Conservation (phyloP, 2,329 filamentous ascomycete species). For the Penicillium sp. region DNA sequence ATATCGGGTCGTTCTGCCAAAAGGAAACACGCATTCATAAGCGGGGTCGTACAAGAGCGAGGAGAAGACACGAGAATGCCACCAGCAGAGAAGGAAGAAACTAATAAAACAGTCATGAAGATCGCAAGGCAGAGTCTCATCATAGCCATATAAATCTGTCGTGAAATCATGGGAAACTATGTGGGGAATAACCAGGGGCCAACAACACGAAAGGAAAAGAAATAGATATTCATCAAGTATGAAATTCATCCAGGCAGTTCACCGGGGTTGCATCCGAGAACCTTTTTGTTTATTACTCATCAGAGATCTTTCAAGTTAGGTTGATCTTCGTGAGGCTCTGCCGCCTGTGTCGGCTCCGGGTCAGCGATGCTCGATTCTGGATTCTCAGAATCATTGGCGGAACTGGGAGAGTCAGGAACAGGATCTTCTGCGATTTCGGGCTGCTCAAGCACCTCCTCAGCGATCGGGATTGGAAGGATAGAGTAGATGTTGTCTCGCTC, state of each 20-base stretch:
- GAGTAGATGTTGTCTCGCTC: background rate
- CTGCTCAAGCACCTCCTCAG: background rate
- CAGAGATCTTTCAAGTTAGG: background rate
- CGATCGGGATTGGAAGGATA: background rate
- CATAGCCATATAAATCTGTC: constrained; percentile 27
- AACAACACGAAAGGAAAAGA: constrained; percentile 17
- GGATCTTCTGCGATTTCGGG: background rate
- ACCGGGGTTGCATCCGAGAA: background rate
- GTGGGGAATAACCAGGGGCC: constrained; percentile 39
- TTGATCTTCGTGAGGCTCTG: constrained; percentile 1
- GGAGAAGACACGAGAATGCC: background rate
- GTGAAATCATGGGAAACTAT: constrained; percentile 39
- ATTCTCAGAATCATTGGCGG: background rate
- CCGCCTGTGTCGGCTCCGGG: background rate
- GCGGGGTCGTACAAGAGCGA: background rate
- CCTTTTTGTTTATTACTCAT: background rate
- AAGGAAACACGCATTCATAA: constrained; percentile 6
- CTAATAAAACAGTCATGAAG: constrained; percentile 15
- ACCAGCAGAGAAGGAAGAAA: constrained; percentile 6
- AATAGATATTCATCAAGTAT: constrained; percentile 15
- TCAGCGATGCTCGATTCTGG: background rate
- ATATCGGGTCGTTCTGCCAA: background rate
- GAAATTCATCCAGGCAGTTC: constrained; percentile 10
- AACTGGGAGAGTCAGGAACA: background rate
- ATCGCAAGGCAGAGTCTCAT: constrained; percentile 20